Conservation (phyloP, 2,329 filamentous ascomycete genomes). For the Passalora sequoiae region DNA sequence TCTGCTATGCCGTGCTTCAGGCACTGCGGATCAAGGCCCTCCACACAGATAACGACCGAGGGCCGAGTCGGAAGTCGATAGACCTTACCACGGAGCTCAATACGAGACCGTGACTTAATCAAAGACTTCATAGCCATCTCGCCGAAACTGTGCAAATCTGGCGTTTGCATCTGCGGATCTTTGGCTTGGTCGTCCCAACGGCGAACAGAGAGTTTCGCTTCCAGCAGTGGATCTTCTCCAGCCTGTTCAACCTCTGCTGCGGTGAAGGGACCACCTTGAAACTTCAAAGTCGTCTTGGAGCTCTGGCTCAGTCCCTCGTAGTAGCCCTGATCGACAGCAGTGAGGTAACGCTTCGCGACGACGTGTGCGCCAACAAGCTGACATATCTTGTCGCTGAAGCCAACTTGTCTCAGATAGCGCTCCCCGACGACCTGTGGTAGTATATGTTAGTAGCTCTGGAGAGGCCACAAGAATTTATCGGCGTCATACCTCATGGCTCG, state of each 20-base stretch:
- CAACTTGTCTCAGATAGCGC: constrained; percentile 32
- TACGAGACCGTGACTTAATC: neutral
- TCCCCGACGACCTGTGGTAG: constrained; percentile 30
- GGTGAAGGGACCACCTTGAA: constrained; percentile 37
- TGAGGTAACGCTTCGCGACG: constrained; percentile 39
- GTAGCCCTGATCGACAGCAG: constrained; percentile 33
- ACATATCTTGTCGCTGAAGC: constrained; percentile 37
- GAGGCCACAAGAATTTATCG: too few species aligned
- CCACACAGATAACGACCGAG: too few species aligned
- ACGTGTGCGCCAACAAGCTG: constrained; percentile 38
- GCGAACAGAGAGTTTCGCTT: constrained; percentile 36
- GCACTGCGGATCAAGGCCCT: too few species aligned
- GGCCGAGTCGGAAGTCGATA: too few species aligned
- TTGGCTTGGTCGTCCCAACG: constrained; percentile 39
- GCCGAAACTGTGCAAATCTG: constrained; percentile 14
- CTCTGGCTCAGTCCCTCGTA: constrained; percentile 35
- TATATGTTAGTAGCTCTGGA: neutral
- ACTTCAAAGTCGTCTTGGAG: constrained; percentile 37
- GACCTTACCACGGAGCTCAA: constrained; percentile 27
- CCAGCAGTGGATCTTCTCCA: constrained; percentile 31
- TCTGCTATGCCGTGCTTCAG: too few species aligned
- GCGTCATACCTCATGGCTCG: constrained; percentile 33
- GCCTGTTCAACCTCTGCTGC: constrained; percentile 31
- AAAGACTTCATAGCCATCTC: constrained; percentile 17
- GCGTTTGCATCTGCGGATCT: constrained; percentile 21